A percentile compares a stretch with the other conserved stretches of the same genome.
These are phyloP conservation scores for Fusarium proliferatum DNA, from an alignment of 2,329 filamentous ascomycete species.

Conservation along the genomic window DNA sequence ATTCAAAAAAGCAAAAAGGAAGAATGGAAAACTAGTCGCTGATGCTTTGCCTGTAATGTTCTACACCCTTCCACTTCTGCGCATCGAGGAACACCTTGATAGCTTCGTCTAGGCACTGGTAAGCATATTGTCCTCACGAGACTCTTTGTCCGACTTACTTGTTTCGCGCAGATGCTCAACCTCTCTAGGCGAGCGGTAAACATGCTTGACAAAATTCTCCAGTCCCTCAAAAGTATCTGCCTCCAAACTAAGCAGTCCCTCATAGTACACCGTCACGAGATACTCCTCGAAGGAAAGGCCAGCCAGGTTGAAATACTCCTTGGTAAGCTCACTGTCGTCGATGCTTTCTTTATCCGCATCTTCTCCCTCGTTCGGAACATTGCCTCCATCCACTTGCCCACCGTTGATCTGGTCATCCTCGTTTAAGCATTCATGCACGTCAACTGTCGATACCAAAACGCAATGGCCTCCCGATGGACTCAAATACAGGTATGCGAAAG, in stretches of 20 bases:
- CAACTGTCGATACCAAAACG: not conserved
- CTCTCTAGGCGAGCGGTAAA: not conserved
- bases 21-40: not conserved
- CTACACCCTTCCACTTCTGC: not conserved
- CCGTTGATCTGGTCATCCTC: not conserved
- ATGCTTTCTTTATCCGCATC: not conserved
- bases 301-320: not conserved
- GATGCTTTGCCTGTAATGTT: not conserved
- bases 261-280: not conserved
- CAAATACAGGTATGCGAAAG: not conserved
- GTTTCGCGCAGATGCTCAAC: not conserved
- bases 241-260: not conserved
- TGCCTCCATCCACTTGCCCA: not conserved
- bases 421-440: not conserved
- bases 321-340: not conserved
- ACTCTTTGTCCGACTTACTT: not conserved
- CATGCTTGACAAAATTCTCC: not conserved
- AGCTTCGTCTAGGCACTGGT: not conserved
- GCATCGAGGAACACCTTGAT: not conserved
- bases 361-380: not conserved
- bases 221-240: not conserved
- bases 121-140: fast-evolving
- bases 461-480: not conserved
- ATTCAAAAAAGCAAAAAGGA: no score
- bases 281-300: slow-evolving; percentile 2